Base-by-base conservation (phyloP, 345 rosid species). In the Excoecaria cochinchinensis region DNA sequence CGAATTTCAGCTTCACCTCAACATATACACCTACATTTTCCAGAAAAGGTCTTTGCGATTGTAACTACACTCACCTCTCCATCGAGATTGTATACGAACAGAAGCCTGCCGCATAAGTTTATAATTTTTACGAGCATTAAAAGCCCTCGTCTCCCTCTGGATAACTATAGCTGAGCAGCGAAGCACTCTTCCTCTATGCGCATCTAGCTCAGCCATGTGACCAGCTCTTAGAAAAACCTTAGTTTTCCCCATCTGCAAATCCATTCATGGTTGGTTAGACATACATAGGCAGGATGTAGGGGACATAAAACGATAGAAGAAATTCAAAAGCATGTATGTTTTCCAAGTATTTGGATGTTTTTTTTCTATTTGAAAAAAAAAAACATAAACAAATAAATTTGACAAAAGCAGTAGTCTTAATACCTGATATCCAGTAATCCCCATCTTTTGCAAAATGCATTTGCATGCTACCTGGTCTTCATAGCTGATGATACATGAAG, bases 181-280 rank as follows among this genome's bases (percentile, higher is more conserved):
- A 25, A 84, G 89, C 47, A 77, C 36, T 78, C 72, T 83, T 66
- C 87, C 82, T 81, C 89, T 89, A 73, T 73, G 81, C n/a, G 92
- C 87, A 86, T 94, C 97, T 76, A 94, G 80, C 82, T 90, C 90
- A 22, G 91, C 95, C 90, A 90, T 87, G 69, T 91, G 93, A 69
- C 91, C 92, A 70, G 89, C 93, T 87, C 91, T 84, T 74, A 94
- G 80, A 78, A 94, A 94, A 68, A 94, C 82, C 81, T 86, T 89
- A 67, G 82, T 88, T 82, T 85, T 78, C 81, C 98, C 98, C 62
- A 91, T 83, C 98, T 94, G 94, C 80, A 82, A 77, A 79, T 48
- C 64, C 70, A 77, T 59, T 39, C 60, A 69, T 51, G 52, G 57
- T 61, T 69, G 52, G 53, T 21, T 9, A 40, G 6, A n/a, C 5